Base-by-base conservation (phyloP, 306 rosid genomes). In the Dalbergia cochinchinensis region DNA sequence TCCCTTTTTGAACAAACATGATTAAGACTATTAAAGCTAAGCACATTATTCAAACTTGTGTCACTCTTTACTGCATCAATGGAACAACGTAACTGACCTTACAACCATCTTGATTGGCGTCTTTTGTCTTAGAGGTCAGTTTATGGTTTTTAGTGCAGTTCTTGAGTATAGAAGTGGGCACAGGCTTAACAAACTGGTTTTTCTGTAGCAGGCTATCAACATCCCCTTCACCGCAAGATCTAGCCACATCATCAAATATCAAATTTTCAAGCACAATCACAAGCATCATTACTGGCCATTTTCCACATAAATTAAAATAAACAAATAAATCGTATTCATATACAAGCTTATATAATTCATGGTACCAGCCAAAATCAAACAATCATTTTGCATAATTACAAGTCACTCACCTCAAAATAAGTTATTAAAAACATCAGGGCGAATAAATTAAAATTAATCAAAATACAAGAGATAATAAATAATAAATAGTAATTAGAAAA, bases 221-320 rank as follows among this genome's bases (percentile, higher is more conserved):
- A 35, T 26, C 83, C 82, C 85, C 87, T 89, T 91, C 78, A 93
- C 96, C 4, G 91, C 85, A 80, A 93, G 90, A 87, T 95, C 99
- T 95, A 85, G 34, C 18, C 7, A 76, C 7, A 39, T 33, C 53
- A 37, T 37, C 41, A 37, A 37, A 37, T 37, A 2, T 37, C 41
- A 4, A 37, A 6, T 37, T 26, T 26, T 26, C 31, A 26, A 2
- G 31, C 50, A 45, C 50, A 68, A 79, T n/a, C n/a, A n/a, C n/a
- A 45, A 45, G 11, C 11, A 45, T 3, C 47, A 64, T 12, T 33
- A 62, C 41, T 5, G 1, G 1, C 5, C 18, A 26, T 31, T 16
- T 61, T 26, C 66, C 41, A 31, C 66, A 26, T 1, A 26, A 31
- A 4, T 19, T 11, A 4, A 13, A 48, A 48, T 0, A 48, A 3